Conservation (phyloP, 140 eudicot genomes). For the Flaveria floridana region DNA sequence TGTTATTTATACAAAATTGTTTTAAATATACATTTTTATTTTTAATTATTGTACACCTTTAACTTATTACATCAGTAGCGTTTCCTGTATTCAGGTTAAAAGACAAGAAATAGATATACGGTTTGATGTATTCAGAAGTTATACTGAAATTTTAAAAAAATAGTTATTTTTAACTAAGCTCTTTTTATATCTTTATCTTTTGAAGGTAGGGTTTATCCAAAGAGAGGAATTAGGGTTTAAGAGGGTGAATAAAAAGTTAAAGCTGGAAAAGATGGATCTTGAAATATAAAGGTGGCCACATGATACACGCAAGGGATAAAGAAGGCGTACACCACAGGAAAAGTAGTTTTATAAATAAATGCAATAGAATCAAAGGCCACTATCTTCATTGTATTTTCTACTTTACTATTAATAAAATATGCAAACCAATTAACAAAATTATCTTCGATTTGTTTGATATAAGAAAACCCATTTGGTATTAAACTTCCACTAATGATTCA, state of each 20-base stretch:
- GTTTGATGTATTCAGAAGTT: too few relatives aligned
- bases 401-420: not conserved
- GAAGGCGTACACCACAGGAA: constrained; percentile 12
- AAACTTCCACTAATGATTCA: not conserved
- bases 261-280: constrained; percentile 36
- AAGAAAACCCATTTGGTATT: not conserved
- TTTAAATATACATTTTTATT: too few relatives aligned
- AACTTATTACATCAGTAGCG: too few relatives aligned
- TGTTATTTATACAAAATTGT: too few relatives aligned
- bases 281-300: constrained; percentile 23
- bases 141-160: too few relatives aligned
- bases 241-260: constrained; percentile 32
- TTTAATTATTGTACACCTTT: too few relatives aligned
- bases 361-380: not conserved
- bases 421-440: too few relatives aligned
- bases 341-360: constrained; percentile 21
- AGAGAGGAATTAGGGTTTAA: not conserved
- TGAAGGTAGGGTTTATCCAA: constrained; percentile 8
- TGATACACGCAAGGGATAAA: constrained; percentile 37
- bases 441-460: too few relatives aligned
- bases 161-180: too few relatives aligned
- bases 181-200: constrained; percentile 10
- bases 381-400: not conserved
- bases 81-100: too few relatives aligned
- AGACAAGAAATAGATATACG: too few relatives aligned